Evolutionary conservation across 345 rosid species (phyloP).

Genomic region (Boechera retrofracta): DNA sequence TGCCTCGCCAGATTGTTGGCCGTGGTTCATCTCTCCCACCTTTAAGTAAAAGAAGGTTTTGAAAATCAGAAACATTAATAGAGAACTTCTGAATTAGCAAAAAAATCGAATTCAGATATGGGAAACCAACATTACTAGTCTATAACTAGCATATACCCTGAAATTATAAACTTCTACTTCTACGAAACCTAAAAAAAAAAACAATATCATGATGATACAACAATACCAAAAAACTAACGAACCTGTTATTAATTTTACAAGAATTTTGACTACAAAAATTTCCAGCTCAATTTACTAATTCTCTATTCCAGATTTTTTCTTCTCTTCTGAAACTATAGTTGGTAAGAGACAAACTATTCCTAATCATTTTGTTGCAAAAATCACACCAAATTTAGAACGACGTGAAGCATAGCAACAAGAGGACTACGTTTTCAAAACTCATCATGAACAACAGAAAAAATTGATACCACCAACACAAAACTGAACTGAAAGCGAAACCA

Average conservation of each 20-base stretch:
- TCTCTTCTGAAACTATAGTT: neutral
- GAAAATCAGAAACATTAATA: slow-evolving; percentile 5
- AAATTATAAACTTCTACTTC: neutral
- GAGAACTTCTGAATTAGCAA: neutral
- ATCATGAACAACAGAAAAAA: neutral
- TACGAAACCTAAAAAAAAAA: neutral
- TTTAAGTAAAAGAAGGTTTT: neutral
- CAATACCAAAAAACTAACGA: neutral
- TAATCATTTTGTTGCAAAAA: slow-evolving; percentile 18
- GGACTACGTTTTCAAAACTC: neutral
- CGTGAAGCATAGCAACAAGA: neutral
- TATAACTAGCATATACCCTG: neutral
- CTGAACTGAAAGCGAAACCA: slow-evolving; percentile 10
- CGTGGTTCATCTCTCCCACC: slow-evolving; percentile 58
- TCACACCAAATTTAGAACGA: neutral
- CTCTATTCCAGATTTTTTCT: neutral
- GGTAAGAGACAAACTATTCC: neutral
- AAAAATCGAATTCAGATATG: neutral
- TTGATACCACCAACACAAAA: slow-evolving; percentile 12
- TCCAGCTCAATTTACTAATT: neutral
- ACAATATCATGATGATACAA: neutral
- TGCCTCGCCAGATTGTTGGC: slow-evolving; percentile 58
- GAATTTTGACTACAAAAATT: too few relatives aligned
- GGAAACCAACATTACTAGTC: slow-evolving; percentile 5
- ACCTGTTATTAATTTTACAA: too few relatives aligned